Conservation (phyloP, 768 basidiomycete species). For the Amylocystis lapponica region DNA sequence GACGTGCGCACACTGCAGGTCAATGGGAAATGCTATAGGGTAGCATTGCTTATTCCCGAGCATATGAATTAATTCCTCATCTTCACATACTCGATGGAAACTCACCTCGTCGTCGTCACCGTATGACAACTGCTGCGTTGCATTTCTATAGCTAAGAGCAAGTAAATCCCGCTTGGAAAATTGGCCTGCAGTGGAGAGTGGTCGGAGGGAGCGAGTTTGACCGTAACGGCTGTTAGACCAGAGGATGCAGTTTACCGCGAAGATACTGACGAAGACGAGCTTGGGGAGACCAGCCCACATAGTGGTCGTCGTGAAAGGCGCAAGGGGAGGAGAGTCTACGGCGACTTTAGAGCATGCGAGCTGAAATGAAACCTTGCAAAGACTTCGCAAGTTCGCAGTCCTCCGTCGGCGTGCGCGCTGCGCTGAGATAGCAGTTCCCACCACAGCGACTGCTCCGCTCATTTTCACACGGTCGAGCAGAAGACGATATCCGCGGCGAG, state of each 20-base stretch:
- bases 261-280: slow-evolving; percentile 43
- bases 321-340: background rate
- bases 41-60: slow-evolving; percentile 47
- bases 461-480: no score
- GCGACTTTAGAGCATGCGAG: slow-evolving; percentile 9
- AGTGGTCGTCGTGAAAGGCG: slow-evolving; percentile 5
- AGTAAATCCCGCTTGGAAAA: slow-evolving; percentile 8
- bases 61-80: background rate
- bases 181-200: background rate
- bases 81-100: background rate
- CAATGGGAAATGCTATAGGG: slow-evolving; percentile 48
- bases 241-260: slow-evolving; percentile 55
- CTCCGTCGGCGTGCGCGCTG: no score
- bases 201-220: slow-evolving; percentile 11
- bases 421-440: no score
- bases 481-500: no score
- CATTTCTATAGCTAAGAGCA: background rate
- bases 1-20: slow-evolving; percentile 64
- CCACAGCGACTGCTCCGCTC: no score
- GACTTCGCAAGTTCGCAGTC: no score
- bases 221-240: slow-evolving; percentile 46
- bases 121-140: background rate
- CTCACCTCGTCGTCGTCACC: slow-evolving; percentile 3
- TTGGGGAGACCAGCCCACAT: slow-evolving; percentile 48
- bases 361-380: background rate